These are phyloP conservation scores for Kluyveromyces sp. DNA, from an alignment of 1,139 yeast genomes.

Conservation along the genomic window DNA sequence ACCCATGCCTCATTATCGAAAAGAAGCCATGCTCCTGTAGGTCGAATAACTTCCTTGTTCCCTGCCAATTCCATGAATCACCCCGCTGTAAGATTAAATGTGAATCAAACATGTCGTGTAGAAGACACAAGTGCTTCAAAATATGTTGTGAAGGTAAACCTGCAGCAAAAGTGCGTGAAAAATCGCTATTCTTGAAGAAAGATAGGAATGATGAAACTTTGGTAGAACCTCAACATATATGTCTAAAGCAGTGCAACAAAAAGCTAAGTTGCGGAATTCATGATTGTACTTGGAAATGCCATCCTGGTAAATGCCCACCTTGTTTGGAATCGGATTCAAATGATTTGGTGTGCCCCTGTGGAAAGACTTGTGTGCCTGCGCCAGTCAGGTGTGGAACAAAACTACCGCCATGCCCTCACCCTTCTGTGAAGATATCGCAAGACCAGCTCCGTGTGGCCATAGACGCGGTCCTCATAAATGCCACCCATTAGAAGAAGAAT, in stretches of 20 bases:
- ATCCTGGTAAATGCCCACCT: slow-evolving; percentile 75
- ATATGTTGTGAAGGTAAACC: slow-evolving; percentile 67
- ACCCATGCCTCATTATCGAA: slow-evolving; percentile 45
- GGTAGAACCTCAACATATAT: slow-evolving; percentile 72
- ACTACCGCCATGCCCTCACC: slow-evolving; percentile 59
- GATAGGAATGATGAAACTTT: slow-evolving; percentile 44
- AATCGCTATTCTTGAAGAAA: slow-evolving; percentile 31
- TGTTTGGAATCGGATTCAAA: slow-evolving; percentile 79
- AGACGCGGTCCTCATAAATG: slow-evolving; percentile 65
- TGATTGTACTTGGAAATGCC: slow-evolving; percentile 68
- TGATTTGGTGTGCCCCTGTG: slow-evolving; percentile 80
- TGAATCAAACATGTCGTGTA: slow-evolving; percentile 66
- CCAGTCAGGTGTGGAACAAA: slow-evolving; percentile 87
- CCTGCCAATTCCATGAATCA: slow-evolving; percentile 50
- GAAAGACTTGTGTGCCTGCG: slow-evolving; percentile 68
- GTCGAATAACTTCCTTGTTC: slow-evolving; percentile 40
- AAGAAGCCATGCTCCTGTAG: slow-evolving; percentile 33
- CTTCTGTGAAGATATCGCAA: slow-evolving; percentile 45
- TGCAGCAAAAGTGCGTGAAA: slow-evolving; percentile 54
- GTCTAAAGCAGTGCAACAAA: slow-evolving; percentile 63
- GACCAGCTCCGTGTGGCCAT: slow-evolving; percentile 64
- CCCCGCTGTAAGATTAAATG: slow-evolving; percentile 75
- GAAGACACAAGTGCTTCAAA: slow-evolving; percentile 67
- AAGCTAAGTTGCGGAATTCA: slow-evolving; percentile 67
- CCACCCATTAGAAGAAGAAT: slow-evolving; percentile 52